Conservation (phyloP, 179 eudicot species). For the Sideroxylon spinosum region DNA sequence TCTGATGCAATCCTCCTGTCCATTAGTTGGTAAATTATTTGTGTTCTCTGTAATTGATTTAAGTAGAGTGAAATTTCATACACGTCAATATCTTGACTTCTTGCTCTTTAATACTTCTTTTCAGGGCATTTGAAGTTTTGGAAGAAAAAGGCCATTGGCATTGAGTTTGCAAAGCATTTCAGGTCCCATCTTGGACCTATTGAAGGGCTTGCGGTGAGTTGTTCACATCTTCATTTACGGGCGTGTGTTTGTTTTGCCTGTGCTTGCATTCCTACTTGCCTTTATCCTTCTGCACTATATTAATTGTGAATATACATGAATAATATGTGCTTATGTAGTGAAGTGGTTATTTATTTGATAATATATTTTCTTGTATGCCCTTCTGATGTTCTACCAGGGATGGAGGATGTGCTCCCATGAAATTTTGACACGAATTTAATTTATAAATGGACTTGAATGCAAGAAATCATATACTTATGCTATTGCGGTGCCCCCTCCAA, state of each 20-base stretch:
- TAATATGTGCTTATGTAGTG: background rate
- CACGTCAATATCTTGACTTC: background rate
- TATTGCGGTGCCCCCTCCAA: no score
- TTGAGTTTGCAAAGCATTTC: conserved; percentile 96
- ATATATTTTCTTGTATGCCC: background rate
- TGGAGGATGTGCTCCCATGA: no score
- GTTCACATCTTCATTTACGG: conserved; percentile 1
- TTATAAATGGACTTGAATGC: no score
- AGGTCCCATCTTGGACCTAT: conserved; percentile 95
- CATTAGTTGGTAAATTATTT: background rate
- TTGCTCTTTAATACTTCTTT: conserved; percentile 1
- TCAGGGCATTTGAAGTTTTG: conserved; percentile 92
- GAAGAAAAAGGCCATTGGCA: conserved; percentile 85
- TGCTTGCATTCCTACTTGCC: background rate
- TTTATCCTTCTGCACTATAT: conserved; percentile 1
- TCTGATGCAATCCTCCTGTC: background rate
- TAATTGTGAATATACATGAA: background rate
- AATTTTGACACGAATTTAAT: no score
- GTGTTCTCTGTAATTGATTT: background rate
- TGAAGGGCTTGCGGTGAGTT: conserved; percentile 91
- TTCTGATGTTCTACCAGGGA: background rate
- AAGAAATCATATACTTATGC: no score
- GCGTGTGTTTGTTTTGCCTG: background rate
- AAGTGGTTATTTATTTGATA: conserved; percentile 1
- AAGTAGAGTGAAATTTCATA: background rate